Conservation (phyloP, 208 protist species). For the Acanthamoeba castellanii region DNA sequence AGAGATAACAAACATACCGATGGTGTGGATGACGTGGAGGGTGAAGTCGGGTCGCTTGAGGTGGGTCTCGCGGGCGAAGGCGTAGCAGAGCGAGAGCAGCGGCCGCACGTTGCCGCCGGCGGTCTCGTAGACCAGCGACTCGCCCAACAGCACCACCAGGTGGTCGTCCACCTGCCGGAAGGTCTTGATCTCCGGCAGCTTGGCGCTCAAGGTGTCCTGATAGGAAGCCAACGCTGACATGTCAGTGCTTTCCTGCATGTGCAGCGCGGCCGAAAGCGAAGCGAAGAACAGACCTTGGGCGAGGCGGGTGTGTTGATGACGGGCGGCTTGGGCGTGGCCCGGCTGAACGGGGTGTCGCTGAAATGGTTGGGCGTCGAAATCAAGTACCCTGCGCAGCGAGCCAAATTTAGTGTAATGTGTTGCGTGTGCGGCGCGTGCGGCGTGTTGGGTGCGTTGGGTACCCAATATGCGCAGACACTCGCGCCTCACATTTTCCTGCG, state of each 20-base stretch:
- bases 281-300: not conserved
- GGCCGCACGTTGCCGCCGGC: constrained; percentile 35
- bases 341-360: constrained; percentile 22
- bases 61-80: constrained; percentile 7
- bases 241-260: not conserved
- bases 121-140: constrained; percentile 53
- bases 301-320: constrained; percentile 11
- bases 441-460: not conserved
- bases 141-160: constrained; percentile 30
- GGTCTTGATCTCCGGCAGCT: constrained; percentile 41
- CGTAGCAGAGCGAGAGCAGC: constrained; percentile 67
- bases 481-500: constrained; percentile 22
- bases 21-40: constrained; percentile 48
- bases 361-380: constrained; percentile 64
- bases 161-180: constrained; percentile 16
- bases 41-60: constrained; percentile 51
- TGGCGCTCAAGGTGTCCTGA: not conserved
- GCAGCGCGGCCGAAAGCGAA: not conserved
- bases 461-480: constrained; percentile 39
- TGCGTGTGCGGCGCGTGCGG: not conserved
- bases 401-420: not conserved
- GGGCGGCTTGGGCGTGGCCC: not conserved
- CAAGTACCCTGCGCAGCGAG: constrained; percentile 30
- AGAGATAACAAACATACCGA: not conserved
- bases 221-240: not conserved